Percentiles rank a stretch among this genome's conserved stretches.
phyloP scores from a whole-genome alignment of 1,284 basidiomycete species.

The Rhodofomes roseus region DNA sequence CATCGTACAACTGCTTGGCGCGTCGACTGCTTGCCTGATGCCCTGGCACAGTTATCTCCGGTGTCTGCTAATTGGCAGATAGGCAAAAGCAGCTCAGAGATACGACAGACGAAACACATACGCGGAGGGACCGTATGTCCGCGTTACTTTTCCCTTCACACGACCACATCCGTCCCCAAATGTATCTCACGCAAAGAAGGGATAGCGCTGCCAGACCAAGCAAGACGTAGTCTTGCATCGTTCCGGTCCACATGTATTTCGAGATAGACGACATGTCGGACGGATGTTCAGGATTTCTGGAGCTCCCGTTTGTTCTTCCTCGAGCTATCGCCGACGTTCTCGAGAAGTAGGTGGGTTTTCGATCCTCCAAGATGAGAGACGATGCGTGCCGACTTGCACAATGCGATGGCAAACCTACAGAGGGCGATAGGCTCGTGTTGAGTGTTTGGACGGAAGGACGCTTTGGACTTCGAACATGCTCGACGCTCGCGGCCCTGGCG shows the following conservation, averaged over 20 bases:
- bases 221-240: not conserved
- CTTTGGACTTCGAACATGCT: not conserved
- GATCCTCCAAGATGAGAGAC: no score
- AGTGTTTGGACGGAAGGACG: not conserved
- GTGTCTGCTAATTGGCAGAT: not conserved
- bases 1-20: slow-evolving; percentile 59
- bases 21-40: slow-evolving; percentile 4
- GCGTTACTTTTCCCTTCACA: not conserved
- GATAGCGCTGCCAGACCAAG: not conserved
- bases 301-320: not conserved
- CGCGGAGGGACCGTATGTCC: not conserved
- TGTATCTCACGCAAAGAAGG: not conserved
- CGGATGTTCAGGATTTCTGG: not conserved
- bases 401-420: no score
- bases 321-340: not conserved
- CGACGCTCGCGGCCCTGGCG: no score
- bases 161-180: not conserved
- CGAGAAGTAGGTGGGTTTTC: no score
- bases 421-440: not conserved
- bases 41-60: slow-evolving; percentile 1
- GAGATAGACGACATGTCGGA: not conserved
- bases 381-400: no score
- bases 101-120: not conserved
- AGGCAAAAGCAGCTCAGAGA: not conserved
- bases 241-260: not conserved